Evolutionary conservation across 805 yeast species (phyloP), one percentile per base, ranked within the genome.

Genomic region (Hanseniaspora nectarophila): DNA sequence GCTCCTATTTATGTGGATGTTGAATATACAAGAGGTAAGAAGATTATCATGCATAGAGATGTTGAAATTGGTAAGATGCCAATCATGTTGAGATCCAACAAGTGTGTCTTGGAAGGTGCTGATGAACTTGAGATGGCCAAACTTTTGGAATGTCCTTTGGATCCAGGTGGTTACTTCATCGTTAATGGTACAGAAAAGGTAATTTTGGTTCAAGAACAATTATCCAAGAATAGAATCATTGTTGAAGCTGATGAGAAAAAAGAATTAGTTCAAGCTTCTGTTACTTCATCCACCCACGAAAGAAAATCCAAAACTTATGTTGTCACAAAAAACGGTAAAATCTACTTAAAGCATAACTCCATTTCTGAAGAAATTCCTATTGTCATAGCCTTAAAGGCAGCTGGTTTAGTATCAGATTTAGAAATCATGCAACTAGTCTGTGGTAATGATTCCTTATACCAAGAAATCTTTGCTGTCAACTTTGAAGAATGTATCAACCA

Each of bases 171-270:
- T 61, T 92, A 92, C 64, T 92, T 92, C 63, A 85, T 90, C 63
- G 97, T 90, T 46, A 90, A 90, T 64, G 98, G 98, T 66, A 92
- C 98, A 0, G 98, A 92, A 61, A 92, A 92, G 66, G 98, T 92
- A 43, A 92, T 92, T 57, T 74, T 92, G 59, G 94, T 92, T 40
- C 98, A 92, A 68, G 98, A 92, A 68, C 98, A 92, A 73, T 73
- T 92, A 65, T 82, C 95, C 47, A 92, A 92, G 70, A 92, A 92
- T 69, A 85, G 98, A 76, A 92, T 92, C 63, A 88, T 92, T 62
- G 98, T 92, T 13, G 99, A 92, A 67, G 92, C 96, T 1, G 99
- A 92, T 65, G 95, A 85, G 57, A 86, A 88, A 68, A 92, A 94
- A 67, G 82, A 81, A 4, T 81, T 92, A 21, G 96, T 89, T 20